These are phyloP conservation scores for Cronartium quercuum DNA, from an alignment of 1,284 basidiomycete species.

Conservation along the genomic window DNA sequence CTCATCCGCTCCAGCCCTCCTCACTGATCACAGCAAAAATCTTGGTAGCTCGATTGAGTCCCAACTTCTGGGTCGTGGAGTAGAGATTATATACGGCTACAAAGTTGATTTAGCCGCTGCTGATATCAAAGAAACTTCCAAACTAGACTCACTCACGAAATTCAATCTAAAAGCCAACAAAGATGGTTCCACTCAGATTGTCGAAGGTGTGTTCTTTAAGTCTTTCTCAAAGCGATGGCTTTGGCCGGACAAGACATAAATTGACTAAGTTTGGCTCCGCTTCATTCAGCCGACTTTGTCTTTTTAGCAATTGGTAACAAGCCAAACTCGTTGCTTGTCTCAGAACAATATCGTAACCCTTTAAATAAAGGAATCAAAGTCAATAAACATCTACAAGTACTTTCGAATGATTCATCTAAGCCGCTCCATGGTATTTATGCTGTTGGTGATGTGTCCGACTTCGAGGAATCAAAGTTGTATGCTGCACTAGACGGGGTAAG, in stretches of 20 bases:
- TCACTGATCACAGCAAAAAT: constrained; percentile 12
- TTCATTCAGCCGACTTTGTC: constrained; percentile 31
- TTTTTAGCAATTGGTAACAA: constrained; percentile 32
- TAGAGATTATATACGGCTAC: constrained; percentile 21
- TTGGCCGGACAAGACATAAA: neutral
- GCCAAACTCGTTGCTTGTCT: constrained; percentile 23
- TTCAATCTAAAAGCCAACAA: neutral
- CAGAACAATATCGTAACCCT: constrained; percentile 3
- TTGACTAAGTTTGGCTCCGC: neutral
- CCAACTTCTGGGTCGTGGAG: constrained; percentile 3
- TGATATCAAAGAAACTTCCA: constrained; percentile 17
- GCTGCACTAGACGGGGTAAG: constrained; percentile 17
- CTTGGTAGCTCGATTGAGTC: constrained; percentile 9
- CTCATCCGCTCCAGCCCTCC: constrained; percentile 1
- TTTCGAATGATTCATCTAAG: neutral
- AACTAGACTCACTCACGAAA: constrained; percentile 16
- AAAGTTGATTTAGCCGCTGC: constrained; percentile 7
- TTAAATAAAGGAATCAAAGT: constrained; percentile 2
- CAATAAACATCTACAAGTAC: constrained; percentile 14
- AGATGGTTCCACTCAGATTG: neutral
- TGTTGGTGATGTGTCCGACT: constrained; percentile 25
- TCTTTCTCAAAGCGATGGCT: neutral
- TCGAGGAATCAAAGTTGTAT: constrained; percentile 23
- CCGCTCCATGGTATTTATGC: constrained; percentile 7
- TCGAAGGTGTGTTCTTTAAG: constrained; percentile 8